Base-by-base conservation (phyloP, 139 green algal species). In the Penium margaritaceum region DNA sequence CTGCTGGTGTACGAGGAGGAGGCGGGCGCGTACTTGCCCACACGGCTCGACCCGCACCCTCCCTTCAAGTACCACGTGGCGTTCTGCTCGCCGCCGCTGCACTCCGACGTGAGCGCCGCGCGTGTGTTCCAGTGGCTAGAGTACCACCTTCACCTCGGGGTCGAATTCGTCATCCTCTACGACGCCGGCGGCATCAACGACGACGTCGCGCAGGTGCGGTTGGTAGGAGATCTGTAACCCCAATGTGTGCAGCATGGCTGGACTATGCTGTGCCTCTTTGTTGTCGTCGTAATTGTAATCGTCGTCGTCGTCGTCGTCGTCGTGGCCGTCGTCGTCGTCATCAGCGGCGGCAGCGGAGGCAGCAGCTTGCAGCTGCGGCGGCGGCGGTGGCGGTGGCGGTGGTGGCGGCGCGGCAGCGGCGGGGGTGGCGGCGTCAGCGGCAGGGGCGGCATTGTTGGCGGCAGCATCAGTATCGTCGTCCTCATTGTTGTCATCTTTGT, bases 91-190 rank as follows among this genome's bases (percentile, higher is more conserved):
- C 68, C 68, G 1, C 41, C 68, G 27, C 19, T 76, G 5, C 53
- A 76, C 68, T 43, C 30, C 21, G 33, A 34, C 14, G 36, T 76
- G 27, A 51, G 70, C 5, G 68, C 29, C 30, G 30, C 30, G 33
- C 61, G 68, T 12, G 29, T 76, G 4, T 69, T 47, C 38, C 51
- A 76, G 60, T 76, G 68, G 68, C 27, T 76, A n/a, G 51, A 76
- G 51, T 76, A 76, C 51, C 68, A 76, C 15, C 14, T 19, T 15
- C 46, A 39, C 32, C 17, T 70, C n/a, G 68, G 68, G 14, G 60
- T 76, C 34, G 46, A 70, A n/a, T 62, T 46, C 60, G 70, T 70
- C 2, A 46, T 76, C 27, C 30, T 76, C 21, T 76, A 76, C 7
- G 68, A 76, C 29, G 51, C 51, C 14, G 68, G 68, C 27, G 68